Percentiles rank a stretch among this genome's conserved stretches.
phyloP scores from a whole-genome alignment of 2,329 filamentous ascomycete species.

The Monosporascus sp. region DNA sequence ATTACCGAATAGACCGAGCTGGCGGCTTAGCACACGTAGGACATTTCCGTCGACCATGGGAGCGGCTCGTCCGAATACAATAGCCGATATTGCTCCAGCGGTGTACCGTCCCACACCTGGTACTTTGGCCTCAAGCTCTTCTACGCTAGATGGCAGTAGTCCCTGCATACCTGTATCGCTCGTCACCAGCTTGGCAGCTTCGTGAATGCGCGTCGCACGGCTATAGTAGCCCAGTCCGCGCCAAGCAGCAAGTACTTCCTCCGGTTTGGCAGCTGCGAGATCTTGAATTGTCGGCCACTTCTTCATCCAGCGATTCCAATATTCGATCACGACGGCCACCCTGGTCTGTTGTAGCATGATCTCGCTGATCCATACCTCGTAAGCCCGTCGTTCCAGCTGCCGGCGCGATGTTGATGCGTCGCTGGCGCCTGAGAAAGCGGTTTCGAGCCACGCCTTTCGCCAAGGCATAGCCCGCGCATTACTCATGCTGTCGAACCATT shows the following conservation, averaged over 20 bases:
- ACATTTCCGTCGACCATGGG: constrained; percentile 63
- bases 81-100: constrained; percentile 56
- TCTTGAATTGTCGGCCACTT: constrained; percentile 55
- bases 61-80: constrained; percentile 54
- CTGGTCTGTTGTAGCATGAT: constrained; percentile 64
- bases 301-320: constrained; percentile 58
- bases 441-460: constrained; percentile 53
- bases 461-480: constrained; percentile 49
- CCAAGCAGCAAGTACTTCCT: constrained; percentile 55
- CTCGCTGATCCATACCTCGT: constrained; percentile 63
- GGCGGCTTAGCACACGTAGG: constrained; percentile 53
- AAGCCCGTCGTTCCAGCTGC: constrained; percentile 49
- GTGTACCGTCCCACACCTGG: constrained; percentile 59
- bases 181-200: constrained; percentile 48
- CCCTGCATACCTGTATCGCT: constrained; percentile 35
- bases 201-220: constrained; percentile 54
- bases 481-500: constrained; percentile 47
- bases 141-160: constrained; percentile 41
- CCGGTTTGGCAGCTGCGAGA: constrained; percentile 45
- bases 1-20: constrained; percentile 52
- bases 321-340: constrained; percentile 55
- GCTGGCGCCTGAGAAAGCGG: constrained; percentile 9
- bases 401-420: constrained; percentile 14
- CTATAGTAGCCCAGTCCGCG: constrained; percentile 60
- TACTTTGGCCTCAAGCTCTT: constrained; percentile 43